A percentile compares a stretch with the other conserved stretches of the same genome.
Conservation (phyloP, 768 basidiomycete genomes). For the Cystofilobasidium capitatum region DNA sequence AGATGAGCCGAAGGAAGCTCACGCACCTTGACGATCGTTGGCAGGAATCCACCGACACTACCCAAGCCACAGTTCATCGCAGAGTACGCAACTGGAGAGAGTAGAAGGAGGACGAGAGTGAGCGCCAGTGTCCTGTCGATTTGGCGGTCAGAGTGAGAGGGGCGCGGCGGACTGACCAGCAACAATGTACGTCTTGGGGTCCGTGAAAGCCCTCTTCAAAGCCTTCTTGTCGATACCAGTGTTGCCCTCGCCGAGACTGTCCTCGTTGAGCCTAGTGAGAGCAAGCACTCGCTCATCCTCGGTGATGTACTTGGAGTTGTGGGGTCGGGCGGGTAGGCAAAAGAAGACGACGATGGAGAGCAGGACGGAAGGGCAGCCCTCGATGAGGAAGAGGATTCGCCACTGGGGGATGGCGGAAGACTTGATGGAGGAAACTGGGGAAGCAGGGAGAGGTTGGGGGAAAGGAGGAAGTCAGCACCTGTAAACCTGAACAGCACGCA, state of each 20-base stretch:
- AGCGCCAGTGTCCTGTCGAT: not conserved
- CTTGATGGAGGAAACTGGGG: conserved; percentile 35
- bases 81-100: conserved; percentile 27
- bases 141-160: not conserved
- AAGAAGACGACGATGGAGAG: conserved; percentile 41
- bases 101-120: not conserved
- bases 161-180: conserved; percentile 5
- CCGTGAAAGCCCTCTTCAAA: conserved; percentile 37
- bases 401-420: conserved; percentile 26
- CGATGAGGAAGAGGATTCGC: conserved; percentile 43
- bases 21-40: conserved; percentile 41
- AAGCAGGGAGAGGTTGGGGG: conserved; percentile 28
- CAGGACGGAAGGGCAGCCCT: conserved; percentile 38
- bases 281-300: conserved; percentile 40
- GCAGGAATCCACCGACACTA: conserved; percentile 37
- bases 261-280: conserved; percentile 36
- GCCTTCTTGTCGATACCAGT: conserved; percentile 20
- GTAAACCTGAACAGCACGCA: conserved; percentile 2
- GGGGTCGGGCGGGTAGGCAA: conserved; percentile 42
- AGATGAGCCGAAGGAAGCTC: conserved; percentile 25
- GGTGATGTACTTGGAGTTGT: conserved; percentile 38
- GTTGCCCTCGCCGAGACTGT: not conserved
- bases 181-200: conserved; percentile 40
- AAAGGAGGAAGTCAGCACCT: not conserved
- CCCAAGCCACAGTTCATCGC: conserved; percentile 39